A percentile compares a stretch with the other conserved stretches of the same genome.
Evolutionary conservation across 148 eudicot genomes (phyloP).

Genomic region (Cornus suecica): DNA sequence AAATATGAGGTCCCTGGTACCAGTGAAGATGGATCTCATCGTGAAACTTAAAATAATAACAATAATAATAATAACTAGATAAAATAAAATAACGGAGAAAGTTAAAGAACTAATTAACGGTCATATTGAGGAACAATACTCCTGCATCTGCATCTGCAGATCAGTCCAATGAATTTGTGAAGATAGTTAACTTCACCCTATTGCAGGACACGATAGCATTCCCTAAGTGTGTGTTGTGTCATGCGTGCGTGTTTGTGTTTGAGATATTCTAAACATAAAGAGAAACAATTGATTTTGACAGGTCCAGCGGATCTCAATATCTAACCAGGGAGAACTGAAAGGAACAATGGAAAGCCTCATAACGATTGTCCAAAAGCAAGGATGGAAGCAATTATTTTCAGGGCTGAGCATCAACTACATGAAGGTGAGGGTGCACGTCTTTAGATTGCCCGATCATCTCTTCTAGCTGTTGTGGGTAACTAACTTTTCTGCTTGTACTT

Average conservation of each 20-base stretch:
- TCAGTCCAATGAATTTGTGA: neutral
- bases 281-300: slow-evolving; percentile 25
- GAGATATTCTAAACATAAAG: neutral
- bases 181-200: neutral
- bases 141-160: neutral
- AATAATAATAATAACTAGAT: too few relatives aligned
- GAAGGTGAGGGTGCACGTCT: slow-evolving; percentile 42
- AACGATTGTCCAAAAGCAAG: slow-evolving; percentile 67
- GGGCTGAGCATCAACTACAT: slow-evolving; percentile 92
- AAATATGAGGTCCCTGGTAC: neutral
- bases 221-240: neutral
- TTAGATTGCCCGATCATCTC: neutral
- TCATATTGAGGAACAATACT: neutral
- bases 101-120: neutral
- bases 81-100: neutral
- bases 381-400: slow-evolving; percentile 87
- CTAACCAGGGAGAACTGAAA: slow-evolving; percentile 38
- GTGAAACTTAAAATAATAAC: too few relatives aligned
- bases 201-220: too few relatives aligned
- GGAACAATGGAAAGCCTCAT: slow-evolving; percentile 71
- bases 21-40: neutral
- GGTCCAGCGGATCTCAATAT: slow-evolving; percentile 57
- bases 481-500: slow-evolving; percentile 1
- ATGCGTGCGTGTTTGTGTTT: neutral
- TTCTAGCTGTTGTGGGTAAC: neutral